These are phyloP conservation scores for Diaporthe caulivora DNA, from an alignment of 2,329 filamentous ascomycete genomes.

Conservation along the genomic window DNA sequence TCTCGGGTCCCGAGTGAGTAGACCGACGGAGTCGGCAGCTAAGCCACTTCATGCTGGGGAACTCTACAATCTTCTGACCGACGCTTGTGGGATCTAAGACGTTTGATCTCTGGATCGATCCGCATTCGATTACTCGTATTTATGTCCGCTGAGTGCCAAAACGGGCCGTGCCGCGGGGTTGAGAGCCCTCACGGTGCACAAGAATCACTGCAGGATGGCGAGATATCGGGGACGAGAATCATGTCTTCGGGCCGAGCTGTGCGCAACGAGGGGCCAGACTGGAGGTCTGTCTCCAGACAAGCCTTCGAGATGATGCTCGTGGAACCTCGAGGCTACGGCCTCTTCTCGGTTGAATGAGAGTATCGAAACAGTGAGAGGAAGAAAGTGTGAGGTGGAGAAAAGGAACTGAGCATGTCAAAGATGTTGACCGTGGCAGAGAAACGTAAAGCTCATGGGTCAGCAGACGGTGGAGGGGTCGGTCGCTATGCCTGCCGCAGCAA, in stretches of 20 bases:
- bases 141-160: neutral
- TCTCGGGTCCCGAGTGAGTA: too few relatives aligned
- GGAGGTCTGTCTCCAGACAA: neutral
- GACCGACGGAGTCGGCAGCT: neutral
- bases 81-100: neutral
- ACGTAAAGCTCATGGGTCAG: neutral
- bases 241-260: too few relatives aligned
- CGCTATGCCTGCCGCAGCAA: neutral
- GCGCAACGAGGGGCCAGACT: neutral
- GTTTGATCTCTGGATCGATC: neutral
- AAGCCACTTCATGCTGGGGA: neutral
- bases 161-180: neutral
- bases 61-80: neutral
- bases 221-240: neutral
- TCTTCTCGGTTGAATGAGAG: neutral
- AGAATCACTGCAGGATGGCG: neutral
- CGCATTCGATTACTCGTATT: neutral
- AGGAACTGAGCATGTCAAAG: too few relatives aligned
- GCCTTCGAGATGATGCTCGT: neutral
- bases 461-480: neutral
- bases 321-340: neutral
- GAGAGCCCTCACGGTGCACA: neutral
- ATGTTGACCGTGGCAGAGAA: neutral
- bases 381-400: neutral
- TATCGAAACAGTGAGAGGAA: too few relatives aligned